Percentiles rank a stretch among this genome's conserved stretches.
Conservation (phyloP, 1,284 basidiomycete genomes). For the Xanthoconium separans region DNA sequence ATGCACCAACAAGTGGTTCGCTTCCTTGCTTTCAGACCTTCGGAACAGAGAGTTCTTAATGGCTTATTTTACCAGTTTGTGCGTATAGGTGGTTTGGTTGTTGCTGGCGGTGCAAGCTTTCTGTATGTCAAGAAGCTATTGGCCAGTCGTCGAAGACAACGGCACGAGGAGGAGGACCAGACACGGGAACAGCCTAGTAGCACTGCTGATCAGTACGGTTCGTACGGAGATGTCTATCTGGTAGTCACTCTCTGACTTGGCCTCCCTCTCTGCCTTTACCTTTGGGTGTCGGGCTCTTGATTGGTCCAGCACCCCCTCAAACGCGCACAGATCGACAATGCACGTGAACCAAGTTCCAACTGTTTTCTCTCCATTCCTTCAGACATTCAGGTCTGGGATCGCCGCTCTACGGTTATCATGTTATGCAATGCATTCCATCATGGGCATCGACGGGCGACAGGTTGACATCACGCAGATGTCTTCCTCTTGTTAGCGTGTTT, state of each 20-base stretch:
- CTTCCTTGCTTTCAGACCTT: not conserved
- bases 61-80: constrained; percentile 14
- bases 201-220: constrained; percentile 1
- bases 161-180: constrained; percentile 19
- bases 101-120: constrained; percentile 30
- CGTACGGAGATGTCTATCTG: not conserved
- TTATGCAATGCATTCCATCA: not conserved
- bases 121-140: constrained; percentile 33
- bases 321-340: constrained; percentile 3
- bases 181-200: not conserved
- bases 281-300: not conserved
- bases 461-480: constrained; percentile 3
- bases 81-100: constrained; percentile 27
- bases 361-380: not conserved
- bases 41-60: not conserved
- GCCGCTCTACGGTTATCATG: constrained; percentile 1
- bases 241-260: constrained; percentile 12
- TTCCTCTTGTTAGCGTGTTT: not conserved
- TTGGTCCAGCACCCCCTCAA: constrained; percentile 7
- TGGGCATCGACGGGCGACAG: not conserved
- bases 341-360: constrained; percentile 6
- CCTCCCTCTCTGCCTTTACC: not conserved
- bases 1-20: constrained; percentile 25
- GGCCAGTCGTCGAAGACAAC: constrained; percentile 26
- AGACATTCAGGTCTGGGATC: not conserved